Evolutionary conservation across 1,139 yeast species (phyloP), one percentile per base, ranked within the genome.

Genomic region (Yamadazyma buinensis): DNA sequence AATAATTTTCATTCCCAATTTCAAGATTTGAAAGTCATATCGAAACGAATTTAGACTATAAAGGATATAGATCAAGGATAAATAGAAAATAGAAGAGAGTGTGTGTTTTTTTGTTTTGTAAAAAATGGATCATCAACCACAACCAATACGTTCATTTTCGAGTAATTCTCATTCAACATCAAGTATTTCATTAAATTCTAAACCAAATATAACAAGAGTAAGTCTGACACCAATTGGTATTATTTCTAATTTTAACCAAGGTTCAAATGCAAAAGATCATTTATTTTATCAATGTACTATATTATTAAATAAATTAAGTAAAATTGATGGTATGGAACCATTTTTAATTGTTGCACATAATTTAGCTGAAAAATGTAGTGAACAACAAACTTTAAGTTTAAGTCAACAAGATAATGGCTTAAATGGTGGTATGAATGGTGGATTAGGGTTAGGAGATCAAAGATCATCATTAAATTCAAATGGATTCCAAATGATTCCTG

Each of bases 251-350:
- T 63, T 85, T 73, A 85, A 85, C 57, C 71, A 73, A 43, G 75
- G 72, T 40, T 84, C 84, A n/a, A 62, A 72, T 17, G 76, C 80
- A 17, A 68, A 72, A 39, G 88, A 83, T 41, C 90, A 95, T 31
- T 64, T 90, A 26, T 87, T 76, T 57, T 84, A 81, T 54, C 76
- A 84, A 37, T 84, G 95, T 53, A 59, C 72, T 26, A 61, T 67
- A 13, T 64, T 88, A 39, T 73, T 78, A 52, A 67, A 63, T 38
- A 66, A 85, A 39, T 64, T 90, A 33, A 75, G 72, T 34, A 61
- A 67, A 26, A 75, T 87, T 24, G 82, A 86, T 0, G 92, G 85
- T 21, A 72, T 90, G 69, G 74, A 72, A 30, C 83, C 88, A 24
- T 87, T 80, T 54, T 59, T 88, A 39, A 76, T 72, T 38, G 64